Evolutionary conservation across 2,329 filamentous ascomycete genomes (phyloP), one percentile per base, ranked within the genome.

Genomic region (Neofusicoccum sp.): DNA sequence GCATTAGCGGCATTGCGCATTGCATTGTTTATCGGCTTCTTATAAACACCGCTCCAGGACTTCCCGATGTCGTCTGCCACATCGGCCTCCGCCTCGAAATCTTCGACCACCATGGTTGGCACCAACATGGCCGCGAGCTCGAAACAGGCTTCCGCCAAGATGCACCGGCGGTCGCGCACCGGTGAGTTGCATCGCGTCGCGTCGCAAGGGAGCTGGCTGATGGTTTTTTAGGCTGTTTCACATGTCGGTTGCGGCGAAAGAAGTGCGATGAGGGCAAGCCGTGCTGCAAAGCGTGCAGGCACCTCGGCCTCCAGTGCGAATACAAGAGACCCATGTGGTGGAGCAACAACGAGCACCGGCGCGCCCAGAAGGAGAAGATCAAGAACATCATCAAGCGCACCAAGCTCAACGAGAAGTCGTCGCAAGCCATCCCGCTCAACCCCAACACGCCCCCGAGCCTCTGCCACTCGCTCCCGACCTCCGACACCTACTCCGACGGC

Each of bases 271-370:
- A 89, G 71, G 81, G 80, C 63, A 87, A 86, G 69, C 81, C 84
- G n/a, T 74, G 80, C 53, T 89, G 86, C 73, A 82, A 80, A 68
- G 85, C 86, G 62, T 89, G 86, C 77, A 81, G 79, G 65, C 84
- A 87, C 71, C 87, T 99, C 61, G 89, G 90, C 58, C 83, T 99
- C 61, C 83, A 84, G 70, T 99, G 95, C 80, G 92, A 98, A 81
- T 99, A 98, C 81, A 96, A 96, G 83, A 83, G 93, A 72, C 95
- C 95, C 38, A 86, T 90, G 78, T 99, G 95, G 95, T 99, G 95
- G 95, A 90, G 89, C 78, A 97, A 95, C 82, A 89, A 90, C 71
- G 92, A 96, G 65, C 86, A 89, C 71, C 84, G 95, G 67, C 86
- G 89, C 69, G 80, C 87, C 61, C 91, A 97, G 75, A 99, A 98